These are phyloP conservation scores for Oryza meyeriana DNA, from an alignment of 176 grass and related monocot genomes.

Conservation along the genomic window DNA sequence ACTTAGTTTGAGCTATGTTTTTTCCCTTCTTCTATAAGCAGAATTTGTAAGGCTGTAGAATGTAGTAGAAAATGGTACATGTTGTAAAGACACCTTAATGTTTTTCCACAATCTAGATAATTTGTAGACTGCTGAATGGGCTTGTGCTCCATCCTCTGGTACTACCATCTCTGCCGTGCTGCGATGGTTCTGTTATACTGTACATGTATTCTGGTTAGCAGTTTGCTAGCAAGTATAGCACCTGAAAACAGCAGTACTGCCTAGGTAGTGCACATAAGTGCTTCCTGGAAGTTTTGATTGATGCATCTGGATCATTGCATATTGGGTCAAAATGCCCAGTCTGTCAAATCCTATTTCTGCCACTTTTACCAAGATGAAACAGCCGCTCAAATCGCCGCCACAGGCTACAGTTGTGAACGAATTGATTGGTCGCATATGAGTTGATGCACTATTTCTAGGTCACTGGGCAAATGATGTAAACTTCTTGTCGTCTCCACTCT, in stretches of 20 bases:
- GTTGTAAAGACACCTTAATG: neutral
- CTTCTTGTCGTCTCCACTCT: conserved; percentile 1
- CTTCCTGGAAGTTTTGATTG: neutral
- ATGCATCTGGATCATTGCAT: neutral
- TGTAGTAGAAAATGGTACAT: neutral
- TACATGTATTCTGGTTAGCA: neutral
- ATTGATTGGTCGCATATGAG: neutral
- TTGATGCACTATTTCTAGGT: neutral
- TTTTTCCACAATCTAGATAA: conserved; percentile 16
- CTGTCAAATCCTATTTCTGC: neutral
- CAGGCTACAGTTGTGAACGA: neutral
- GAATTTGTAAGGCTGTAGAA: neutral
- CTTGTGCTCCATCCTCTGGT: neutral
- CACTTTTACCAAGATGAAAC: neutral
- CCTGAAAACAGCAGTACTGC: neutral
- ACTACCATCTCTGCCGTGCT: neutral
- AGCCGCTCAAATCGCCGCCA: neutral
- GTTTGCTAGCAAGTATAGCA: neutral
- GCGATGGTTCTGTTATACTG: neutral
- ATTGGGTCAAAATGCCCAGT: neutral
- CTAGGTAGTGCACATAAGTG: neutral
- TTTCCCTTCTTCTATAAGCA: neutral
- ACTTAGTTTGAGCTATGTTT: neutral
- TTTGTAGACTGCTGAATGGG: neutral
- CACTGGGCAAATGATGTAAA: neutral